Conservation (phyloP, 75 land plant species). For the Isoetes taiwanensis region DNA sequence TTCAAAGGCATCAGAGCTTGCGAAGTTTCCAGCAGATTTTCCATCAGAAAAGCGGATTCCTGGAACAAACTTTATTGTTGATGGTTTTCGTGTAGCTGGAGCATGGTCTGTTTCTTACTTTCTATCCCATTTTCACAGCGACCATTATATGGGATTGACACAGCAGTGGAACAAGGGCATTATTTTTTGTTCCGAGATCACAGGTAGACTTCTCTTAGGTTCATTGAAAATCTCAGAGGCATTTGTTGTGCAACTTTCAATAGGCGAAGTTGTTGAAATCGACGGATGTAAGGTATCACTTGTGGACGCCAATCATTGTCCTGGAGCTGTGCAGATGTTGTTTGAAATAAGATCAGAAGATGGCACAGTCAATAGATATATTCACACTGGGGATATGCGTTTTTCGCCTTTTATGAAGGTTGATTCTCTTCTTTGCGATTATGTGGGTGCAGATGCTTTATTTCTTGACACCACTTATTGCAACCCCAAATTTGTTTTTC, state of each 20-base stretch:
- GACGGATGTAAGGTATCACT: conserved; percentile 57
- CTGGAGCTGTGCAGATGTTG: conserved; percentile 76
- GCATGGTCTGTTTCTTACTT: conserved; percentile 63
- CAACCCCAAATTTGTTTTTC: conserved; percentile 76
- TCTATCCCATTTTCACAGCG: conserved; percentile 91
- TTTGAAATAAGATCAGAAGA: neutral
- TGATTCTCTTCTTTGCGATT: conserved; percentile 34
- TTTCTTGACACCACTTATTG: conserved; percentile 92
- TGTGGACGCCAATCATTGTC: conserved; percentile 93
- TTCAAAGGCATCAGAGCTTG: no score
- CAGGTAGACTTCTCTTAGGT: conserved; percentile 45
- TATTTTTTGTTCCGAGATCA: conserved; percentile 68
- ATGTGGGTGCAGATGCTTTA: conserved; percentile 63
- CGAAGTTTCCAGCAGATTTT: conserved; percentile 53
- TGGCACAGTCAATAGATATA: conserved; percentile 32
- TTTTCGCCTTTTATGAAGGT: conserved; percentile 42
- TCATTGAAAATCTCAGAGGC: conserved; percentile 25
- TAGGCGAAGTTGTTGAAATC: conserved; percentile 24
- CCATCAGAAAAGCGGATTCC: conserved; percentile 72
- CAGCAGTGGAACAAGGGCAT: conserved; percentile 62
- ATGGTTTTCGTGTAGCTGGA: conserved; percentile 54
- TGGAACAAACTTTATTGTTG: conserved; percentile 69
- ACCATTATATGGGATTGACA: conserved; percentile 69
- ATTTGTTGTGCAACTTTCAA: conserved; percentile 33
- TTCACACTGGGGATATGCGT: conserved; percentile 91